phyloP scores from a whole-genome alignment of 1,139 yeast genomes.

The Candida mesenterica region DNA sequence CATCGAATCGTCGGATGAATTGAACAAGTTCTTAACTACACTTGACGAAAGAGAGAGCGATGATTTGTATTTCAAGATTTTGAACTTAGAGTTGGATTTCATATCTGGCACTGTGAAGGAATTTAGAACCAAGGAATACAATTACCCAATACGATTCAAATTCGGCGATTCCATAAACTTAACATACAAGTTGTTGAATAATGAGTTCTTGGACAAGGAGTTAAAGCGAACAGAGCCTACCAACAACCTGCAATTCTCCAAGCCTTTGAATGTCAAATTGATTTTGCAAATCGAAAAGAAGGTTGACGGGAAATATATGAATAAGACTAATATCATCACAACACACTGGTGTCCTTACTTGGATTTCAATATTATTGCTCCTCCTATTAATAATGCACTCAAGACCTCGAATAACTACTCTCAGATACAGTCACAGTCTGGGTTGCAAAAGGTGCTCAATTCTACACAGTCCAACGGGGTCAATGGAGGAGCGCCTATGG shows the following conservation, averaged over 20 bases:
- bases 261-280: slow-evolving; percentile 35
- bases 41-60: slow-evolving; percentile 10
- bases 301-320: slow-evolving; percentile 7
- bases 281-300: slow-evolving; percentile 25
- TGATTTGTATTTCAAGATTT: slow-evolving; percentile 35
- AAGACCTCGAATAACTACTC: slow-evolving; percentile 26
- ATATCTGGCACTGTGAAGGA: slow-evolving; percentile 32
- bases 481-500: not conserved
- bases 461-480: not conserved
- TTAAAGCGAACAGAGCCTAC: slow-evolving; percentile 16
- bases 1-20: slow-evolving; percentile 51
- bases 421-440: slow-evolving; percentile 23
- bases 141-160: slow-evolving; percentile 33
- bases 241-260: slow-evolving; percentile 19
- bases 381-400: slow-evolving; percentile 43
- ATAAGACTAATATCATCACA: slow-evolving; percentile 34
- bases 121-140: slow-evolving; percentile 22
- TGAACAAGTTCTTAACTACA: slow-evolving; percentile 21
- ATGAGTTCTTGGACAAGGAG: slow-evolving; percentile 27
- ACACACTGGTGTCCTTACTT: slow-evolving; percentile 63
- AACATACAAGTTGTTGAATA: slow-evolving; percentile 43
- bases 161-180: slow-evolving; percentile 36
- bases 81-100: slow-evolving; percentile 42
- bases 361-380: slow-evolving; percentile 53
- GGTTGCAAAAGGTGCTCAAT: slow-evolving; percentile 14